These are phyloP conservation scores for Bruguiera sexangula DNA, from an alignment of 345 rosid genomes.

Conservation along the genomic window DNA sequence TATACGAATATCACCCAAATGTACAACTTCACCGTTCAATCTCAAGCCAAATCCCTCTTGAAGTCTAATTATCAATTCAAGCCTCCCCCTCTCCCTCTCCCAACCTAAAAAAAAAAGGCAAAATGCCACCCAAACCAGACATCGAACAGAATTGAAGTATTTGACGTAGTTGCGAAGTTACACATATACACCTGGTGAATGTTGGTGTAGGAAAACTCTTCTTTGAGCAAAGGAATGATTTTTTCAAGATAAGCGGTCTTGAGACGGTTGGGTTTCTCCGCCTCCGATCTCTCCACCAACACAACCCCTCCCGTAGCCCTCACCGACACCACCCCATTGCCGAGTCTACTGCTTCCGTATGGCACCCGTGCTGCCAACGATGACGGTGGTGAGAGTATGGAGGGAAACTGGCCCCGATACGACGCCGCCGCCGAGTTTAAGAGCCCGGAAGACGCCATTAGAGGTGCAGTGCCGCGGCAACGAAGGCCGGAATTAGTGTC, in stretches of 20 bases:
- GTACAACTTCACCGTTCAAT: not conserved
- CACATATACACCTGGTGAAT: slow-evolving; percentile 67
- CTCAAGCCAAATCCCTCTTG: not conserved
- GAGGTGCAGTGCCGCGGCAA: not conserved
- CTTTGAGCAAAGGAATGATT: slow-evolving; percentile 72
- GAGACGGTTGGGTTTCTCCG: slow-evolving; percentile 64
- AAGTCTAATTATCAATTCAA: not conserved
- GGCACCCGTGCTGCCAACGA: slow-evolving; percentile 33
- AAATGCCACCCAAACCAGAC: not conserved
- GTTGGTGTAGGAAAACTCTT: slow-evolving; percentile 78
- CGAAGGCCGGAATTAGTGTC: not conserved
- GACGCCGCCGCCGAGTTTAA: slow-evolving; percentile 52
- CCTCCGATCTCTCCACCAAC: slow-evolving; percentile 78
- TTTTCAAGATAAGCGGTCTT: slow-evolving; percentile 69
- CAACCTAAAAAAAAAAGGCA: no score
- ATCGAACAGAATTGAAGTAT: not conserved
- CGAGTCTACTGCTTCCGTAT: slow-evolving; percentile 26
- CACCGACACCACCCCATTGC: slow-evolving; percentile 39
- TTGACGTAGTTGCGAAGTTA: not conserved
- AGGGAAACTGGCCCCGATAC: slow-evolving; percentile 47
- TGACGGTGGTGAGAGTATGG: slow-evolving; percentile 32
- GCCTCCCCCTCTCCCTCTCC: not conserved
- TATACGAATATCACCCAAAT: not conserved
- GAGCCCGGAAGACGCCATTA: slow-evolving; percentile 54
- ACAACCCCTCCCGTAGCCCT: slow-evolving; percentile 51